These are phyloP conservation scores for Sungouiella thailandica DNA, from an alignment of 805 yeast genomes.

Conservation along the genomic window DNA sequence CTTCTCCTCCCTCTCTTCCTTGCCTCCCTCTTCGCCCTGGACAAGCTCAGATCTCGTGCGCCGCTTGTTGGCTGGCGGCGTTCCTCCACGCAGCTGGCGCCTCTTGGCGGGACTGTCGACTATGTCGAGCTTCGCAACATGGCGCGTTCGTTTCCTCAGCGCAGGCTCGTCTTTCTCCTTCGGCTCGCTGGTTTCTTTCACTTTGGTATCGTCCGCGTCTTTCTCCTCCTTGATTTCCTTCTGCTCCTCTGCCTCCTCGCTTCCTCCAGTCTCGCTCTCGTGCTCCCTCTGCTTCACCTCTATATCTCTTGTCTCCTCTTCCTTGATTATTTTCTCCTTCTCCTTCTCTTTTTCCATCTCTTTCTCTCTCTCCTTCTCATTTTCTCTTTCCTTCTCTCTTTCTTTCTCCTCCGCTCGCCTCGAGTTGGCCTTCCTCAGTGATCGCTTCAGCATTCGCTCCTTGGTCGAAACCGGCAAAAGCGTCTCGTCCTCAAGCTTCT, in stretches of 20 bases:
- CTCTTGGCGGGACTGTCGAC: slow-evolving; percentile 7
- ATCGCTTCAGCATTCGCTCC: too few relatives aligned
- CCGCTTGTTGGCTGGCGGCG: slow-evolving; percentile 8
- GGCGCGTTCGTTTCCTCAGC: slow-evolving; percentile 16
- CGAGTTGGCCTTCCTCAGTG: not conserved
- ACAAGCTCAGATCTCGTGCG: slow-evolving; percentile 18
- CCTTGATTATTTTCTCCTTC: too few relatives aligned
- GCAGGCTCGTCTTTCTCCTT: slow-evolving; percentile 6
- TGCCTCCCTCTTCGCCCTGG: slow-evolving; percentile 2
- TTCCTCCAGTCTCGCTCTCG: too few relatives aligned
- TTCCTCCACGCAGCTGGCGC: slow-evolving; percentile 7
- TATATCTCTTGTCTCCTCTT: too few relatives aligned
- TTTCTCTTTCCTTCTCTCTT: too few relatives aligned
- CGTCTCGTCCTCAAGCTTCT: slow-evolving; percentile 15
- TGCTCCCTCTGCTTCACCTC: too few relatives aligned
- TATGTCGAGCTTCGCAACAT: slow-evolving; percentile 14
- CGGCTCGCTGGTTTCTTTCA: slow-evolving; percentile 6
- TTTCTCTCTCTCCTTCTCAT: too few relatives aligned
- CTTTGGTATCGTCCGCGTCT: slow-evolving; percentile 4
- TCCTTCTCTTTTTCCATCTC: too few relatives aligned
- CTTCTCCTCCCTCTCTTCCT: too few relatives aligned
- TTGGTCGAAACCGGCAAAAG: slow-evolving; percentile 1
- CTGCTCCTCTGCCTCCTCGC: slow-evolving; percentile 3
- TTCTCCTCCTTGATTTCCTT: slow-evolving; percentile 10
- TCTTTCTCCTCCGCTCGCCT: too few relatives aligned